Evolutionary conservation across 2,329 filamentous ascomycete genomes (phyloP).

Genomic region (Fusarium nanum): DNA sequence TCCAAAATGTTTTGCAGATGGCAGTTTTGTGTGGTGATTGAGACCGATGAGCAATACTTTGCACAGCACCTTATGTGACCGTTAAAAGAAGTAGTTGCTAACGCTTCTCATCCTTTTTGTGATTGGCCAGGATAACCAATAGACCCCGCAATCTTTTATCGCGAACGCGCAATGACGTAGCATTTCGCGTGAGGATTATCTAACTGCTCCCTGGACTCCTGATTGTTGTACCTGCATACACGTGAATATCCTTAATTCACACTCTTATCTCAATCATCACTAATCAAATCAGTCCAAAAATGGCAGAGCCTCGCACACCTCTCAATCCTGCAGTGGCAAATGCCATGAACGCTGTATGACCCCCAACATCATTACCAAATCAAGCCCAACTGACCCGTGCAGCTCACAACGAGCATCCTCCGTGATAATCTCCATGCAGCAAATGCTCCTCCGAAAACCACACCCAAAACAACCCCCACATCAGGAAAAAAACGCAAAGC

Average conservation of each 20-base stretch:
- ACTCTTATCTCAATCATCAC: fast-evolving
- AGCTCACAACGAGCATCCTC: not conserved
- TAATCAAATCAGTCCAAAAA: fast-evolving
- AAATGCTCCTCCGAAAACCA: not conserved
- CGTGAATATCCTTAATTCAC: not conserved
- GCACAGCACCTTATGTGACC: fast-evolving
- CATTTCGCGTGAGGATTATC: not conserved
- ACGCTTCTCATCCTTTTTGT: fast-evolving
- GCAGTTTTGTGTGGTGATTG: fast-evolving
- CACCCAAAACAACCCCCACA: not conserved
- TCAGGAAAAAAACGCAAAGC: constrained; percentile 11
- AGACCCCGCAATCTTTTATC: not conserved
- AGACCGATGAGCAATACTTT: not conserved
- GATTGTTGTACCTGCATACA: not conserved
- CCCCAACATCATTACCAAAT: too few species aligned
- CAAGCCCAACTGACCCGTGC: not conserved
- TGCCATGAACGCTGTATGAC: not conserved
- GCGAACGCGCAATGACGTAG: not conserved
- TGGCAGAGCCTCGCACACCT: not conserved
- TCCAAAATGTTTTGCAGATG: not conserved
- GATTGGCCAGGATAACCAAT: fast-evolving
- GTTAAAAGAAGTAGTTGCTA: not conserved
- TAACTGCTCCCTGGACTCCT: not conserved
- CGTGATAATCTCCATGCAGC: not conserved
- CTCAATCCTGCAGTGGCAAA: not conserved